phyloP scores from a whole-genome alignment of 768 basidiomycete species.

The Tylopilus subfusipes region DNA sequence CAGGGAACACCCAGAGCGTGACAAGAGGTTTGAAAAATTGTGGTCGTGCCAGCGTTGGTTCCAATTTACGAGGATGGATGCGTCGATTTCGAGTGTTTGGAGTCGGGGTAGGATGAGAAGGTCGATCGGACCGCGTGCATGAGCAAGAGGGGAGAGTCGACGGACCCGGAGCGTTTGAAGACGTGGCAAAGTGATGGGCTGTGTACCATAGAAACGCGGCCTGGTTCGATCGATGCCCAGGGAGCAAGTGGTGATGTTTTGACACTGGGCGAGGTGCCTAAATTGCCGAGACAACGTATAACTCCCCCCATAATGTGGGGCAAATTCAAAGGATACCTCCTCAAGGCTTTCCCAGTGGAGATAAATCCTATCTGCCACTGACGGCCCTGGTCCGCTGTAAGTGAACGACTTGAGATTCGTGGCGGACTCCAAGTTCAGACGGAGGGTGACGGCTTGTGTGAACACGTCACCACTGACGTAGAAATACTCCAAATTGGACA shows the following conservation, averaged over 20 bases:
- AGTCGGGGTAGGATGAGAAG: slow-evolving; percentile 18
- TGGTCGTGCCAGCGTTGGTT: slow-evolving; percentile 4
- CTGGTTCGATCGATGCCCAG: slow-evolving; percentile 9
- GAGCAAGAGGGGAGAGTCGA: not conserved
- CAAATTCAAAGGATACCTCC: slow-evolving; percentile 16
- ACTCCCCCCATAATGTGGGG: slow-evolving; percentile 2
- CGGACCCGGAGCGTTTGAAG: slow-evolving; percentile 18
- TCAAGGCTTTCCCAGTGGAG: slow-evolving; percentile 10
- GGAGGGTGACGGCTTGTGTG: not conserved
- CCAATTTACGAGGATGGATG: not conserved
- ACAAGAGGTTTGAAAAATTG: slow-evolving; percentile 15
- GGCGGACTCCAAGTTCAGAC: slow-evolving; percentile 7
- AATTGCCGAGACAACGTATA: slow-evolving; percentile 1
- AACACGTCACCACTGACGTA: slow-evolving; percentile 2
- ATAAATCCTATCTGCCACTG: not conserved
- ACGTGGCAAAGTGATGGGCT: slow-evolving; percentile 3
- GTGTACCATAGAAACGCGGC: not conserved
- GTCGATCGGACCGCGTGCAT: not conserved
- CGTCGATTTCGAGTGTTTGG: slow-evolving; percentile 17
- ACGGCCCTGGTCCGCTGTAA: slow-evolving; percentile 8
- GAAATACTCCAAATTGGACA: slow-evolving; percentile 13
- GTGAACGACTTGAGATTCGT: slow-evolving; percentile 12
- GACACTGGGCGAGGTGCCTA: slow-evolving; percentile 2
- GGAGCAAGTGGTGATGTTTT: slow-evolving; percentile 16
- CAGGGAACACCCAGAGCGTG: slow-evolving; percentile 13